Percentiles rank a stretch among this genome's conserved stretches.
Evolutionary conservation across 1,139 yeast genomes (phyloP).

Genomic region (Diutina neorugosa): DNA sequence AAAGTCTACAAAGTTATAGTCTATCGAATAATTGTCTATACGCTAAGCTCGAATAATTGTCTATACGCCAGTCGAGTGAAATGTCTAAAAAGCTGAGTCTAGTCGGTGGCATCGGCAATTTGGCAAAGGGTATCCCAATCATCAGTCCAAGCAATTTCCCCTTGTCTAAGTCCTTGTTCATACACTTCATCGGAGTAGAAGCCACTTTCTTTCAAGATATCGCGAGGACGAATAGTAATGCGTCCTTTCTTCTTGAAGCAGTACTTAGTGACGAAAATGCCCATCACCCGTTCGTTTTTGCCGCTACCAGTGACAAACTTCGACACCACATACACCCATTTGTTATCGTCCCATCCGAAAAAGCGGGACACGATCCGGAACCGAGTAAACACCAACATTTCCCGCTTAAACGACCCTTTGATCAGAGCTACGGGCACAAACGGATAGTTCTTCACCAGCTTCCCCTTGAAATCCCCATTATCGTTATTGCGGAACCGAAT

Average conservation of each 20-base stretch:
- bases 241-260: slow-evolving; percentile 64
- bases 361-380: slow-evolving; percentile 49
- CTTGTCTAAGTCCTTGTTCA: neutral
- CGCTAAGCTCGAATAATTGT: too few relatives aligned
- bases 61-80: too few relatives aligned
- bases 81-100: neutral
- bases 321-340: slow-evolving; percentile 70
- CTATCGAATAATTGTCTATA: too few relatives aligned
- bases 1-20: too few relatives aligned
- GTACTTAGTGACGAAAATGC: slow-evolving; percentile 58
- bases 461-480: slow-evolving; percentile 18
- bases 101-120: neutral
- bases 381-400: slow-evolving; percentile 52
- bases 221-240: slow-evolving; percentile 56
- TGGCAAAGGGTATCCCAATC: slow-evolving; percentile 1
- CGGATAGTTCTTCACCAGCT: slow-evolving; percentile 30
- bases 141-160: neutral
- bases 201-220: slow-evolving; percentile 45
- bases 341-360: slow-evolving; percentile 67
- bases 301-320: slow-evolving; percentile 34
- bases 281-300: slow-evolving; percentile 25
- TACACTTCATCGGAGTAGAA: slow-evolving; percentile 38
- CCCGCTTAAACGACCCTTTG: slow-evolving; percentile 55
- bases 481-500: slow-evolving; percentile 24
- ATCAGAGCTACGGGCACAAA: slow-evolving; percentile 74